Evolutionary conservation across 352 stramenopile genomes (phyloP).

Genomic region (Blastocystis hominis): DNA sequence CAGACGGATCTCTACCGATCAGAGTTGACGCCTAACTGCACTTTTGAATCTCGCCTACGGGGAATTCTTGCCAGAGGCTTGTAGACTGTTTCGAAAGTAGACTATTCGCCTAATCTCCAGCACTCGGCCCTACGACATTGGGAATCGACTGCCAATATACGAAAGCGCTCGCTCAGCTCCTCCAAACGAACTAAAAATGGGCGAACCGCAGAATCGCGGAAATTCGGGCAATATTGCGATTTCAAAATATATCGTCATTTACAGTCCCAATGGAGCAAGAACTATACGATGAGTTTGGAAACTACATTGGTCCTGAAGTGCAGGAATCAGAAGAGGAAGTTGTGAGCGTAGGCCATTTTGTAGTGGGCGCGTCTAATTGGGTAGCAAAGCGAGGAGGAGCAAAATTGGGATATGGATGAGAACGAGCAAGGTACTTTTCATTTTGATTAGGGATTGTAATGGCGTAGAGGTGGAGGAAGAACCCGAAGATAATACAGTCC

Average conservation of each 20-base stretch:
- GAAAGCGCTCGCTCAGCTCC: neutral
- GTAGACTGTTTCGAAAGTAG: neutral
- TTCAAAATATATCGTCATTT: neutral
- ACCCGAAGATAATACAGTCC: constrained; percentile 29
- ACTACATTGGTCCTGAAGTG: constrained; percentile 96
- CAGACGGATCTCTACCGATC: neutral
- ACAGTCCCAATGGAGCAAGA: constrained; percentile 76
- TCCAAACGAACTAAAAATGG: neutral
- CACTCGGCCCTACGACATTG: neutral
- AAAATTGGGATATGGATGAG: constrained; percentile 61
- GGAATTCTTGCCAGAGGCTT: neutral
- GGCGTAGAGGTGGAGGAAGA: constrained; percentile 45
- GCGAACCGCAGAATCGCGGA: neutral
- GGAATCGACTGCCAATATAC: neutral
- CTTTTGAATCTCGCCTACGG: neutral
- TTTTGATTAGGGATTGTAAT: neutral
- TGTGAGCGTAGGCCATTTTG: constrained; percentile 56
- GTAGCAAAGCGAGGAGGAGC: constrained; percentile 67
- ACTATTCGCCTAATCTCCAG: neutral
- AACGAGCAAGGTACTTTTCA: constrained; percentile 9
- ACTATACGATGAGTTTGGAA: constrained; percentile 99
- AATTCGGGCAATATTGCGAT: neutral
- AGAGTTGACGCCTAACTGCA: neutral
- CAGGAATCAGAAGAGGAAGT: constrained; percentile 65
- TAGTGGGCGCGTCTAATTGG: neutral